Evolutionary conservation across 306 rosid genomes (phyloP), one percentile per base, ranked within the genome.

Genomic region (Phaseolus lunatus): DNA sequence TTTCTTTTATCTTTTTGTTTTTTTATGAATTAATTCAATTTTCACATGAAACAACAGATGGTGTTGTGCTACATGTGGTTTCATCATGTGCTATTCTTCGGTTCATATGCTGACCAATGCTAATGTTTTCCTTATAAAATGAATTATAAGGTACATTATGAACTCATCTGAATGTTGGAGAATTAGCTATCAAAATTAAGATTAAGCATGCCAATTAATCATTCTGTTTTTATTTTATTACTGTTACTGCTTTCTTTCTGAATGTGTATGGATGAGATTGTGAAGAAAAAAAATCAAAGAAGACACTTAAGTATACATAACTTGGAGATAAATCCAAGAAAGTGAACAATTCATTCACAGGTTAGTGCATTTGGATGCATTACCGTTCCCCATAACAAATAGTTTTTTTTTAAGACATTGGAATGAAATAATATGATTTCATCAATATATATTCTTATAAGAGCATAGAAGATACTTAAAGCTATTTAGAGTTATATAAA

Each of bases 21-120:
- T 15, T 33, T 54, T 59, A 20, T 47, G 43, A 49, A 70, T 18
- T 18, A 56, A 68, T 50, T 41, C 15, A 12, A 63, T 43, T 69
- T 61, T 9, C 66, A 74, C 70, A 19, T 75, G 84, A 68, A 79
- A 56, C 67, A 19, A 59, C 57, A 73, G 26, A 68, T 62, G 69
- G 70, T 37, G 39, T 27, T 43, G n/a, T 61, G 70, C 14, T 33
- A 48, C 84, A 84, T 48, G 84, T 79, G 82, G 29, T 53, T 47
- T 26, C 56, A 70, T 57, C 87, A 84, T 80, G 87, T 84, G 82
- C 76, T 72, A 76, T 84, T 80, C 70, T 71, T 27, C 9, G 15
- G 11, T 54, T 19, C 72, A 56, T n/a, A n/a, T 64, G 61, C 47
- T 29, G 29, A 71, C 65, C 72, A 76, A 47, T 56, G 37, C 47